Evolutionary conservation across 805 yeast genomes (phyloP).

Genomic region (Sugiyamaella qingdaonensis): DNA sequence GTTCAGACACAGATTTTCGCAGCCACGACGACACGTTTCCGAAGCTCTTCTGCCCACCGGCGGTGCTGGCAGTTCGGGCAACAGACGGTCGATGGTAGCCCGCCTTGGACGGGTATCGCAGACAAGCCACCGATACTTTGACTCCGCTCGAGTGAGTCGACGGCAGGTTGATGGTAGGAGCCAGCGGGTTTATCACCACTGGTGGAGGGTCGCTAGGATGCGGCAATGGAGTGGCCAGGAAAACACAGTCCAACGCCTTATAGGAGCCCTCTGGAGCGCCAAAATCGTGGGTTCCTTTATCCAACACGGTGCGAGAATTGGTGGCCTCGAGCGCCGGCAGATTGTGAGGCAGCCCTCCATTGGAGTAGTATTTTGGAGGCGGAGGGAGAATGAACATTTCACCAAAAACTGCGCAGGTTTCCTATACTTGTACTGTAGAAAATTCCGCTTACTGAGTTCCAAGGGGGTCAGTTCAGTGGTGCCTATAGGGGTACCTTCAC

Average conservation of each 20-base stretch:
- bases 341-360: conserved; percentile 15
- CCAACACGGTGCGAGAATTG: conserved; percentile 24
- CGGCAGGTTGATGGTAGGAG: conserved; percentile 31
- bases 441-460: too few species aligned
- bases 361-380: conserved; percentile 27
- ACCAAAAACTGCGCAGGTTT: too few species aligned
- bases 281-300: conserved; percentile 22
- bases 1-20: background rate
- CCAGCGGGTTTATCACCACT: conserved; percentile 33
- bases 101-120: conserved; percentile 4
- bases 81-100: background rate
- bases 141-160: conserved; percentile 24
- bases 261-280: conserved; percentile 34
- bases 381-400: conserved; percentile 32
- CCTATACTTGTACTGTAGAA: too few species aligned
- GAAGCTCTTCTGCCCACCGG: conserved; percentile 9
- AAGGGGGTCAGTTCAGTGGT: too few species aligned
- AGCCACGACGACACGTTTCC: conserved; percentile 11
- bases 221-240: conserved; percentile 37
- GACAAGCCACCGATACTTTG: conserved; percentile 9
- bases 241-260: conserved; percentile 26
- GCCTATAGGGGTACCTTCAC: too few species aligned
- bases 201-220: conserved; percentile 36
- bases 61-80: conserved; percentile 2
- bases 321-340: conserved; percentile 20